Evolutionary conservation across 2,329 filamentous ascomycete genomes (phyloP).

Genomic region (Talaromyces islandicus): DNA sequence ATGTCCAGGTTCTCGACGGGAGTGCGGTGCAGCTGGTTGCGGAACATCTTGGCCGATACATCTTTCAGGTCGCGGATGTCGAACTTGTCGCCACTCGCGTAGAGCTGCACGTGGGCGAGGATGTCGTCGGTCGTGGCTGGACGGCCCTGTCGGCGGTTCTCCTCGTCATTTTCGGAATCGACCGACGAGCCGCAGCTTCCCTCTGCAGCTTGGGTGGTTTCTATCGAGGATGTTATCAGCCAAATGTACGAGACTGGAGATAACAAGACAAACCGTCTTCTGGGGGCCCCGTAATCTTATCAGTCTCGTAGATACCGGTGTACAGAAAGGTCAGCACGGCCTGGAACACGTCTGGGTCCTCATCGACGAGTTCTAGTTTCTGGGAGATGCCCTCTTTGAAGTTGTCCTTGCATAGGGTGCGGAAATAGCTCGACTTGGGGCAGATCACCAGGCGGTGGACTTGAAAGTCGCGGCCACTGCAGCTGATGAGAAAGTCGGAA

Average conservation of each 20-base stretch:
- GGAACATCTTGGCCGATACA: constrained; percentile 11
- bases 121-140: constrained; percentile 11
- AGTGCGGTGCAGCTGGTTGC: constrained; percentile 10
- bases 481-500: constrained; percentile 30
- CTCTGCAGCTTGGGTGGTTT: not conserved
- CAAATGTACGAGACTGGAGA: not conserved
- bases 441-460: constrained; percentile 32
- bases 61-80: constrained; percentile 11
- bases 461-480: constrained; percentile 22
- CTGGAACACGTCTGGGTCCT: constrained; percentile 12
- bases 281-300: constrained; percentile 8
- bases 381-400: constrained; percentile 20
- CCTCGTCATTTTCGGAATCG: constrained; percentile 12
- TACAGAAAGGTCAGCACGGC: constrained; percentile 12
- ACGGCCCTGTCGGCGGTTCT: constrained; percentile 1
- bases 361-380: constrained; percentile 9
- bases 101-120: constrained; percentile 11
- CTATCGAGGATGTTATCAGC: not conserved
- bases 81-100: constrained; percentile 12
- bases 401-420: constrained; percentile 17
- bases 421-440: constrained; percentile 29
- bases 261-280: not conserved
- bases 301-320: constrained; percentile 12
- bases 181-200: constrained; percentile 7
- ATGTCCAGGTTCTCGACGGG: constrained; percentile 7